Percentiles rank a stretch among this genome's conserved stretches.
Conservation (phyloP, 345 rosid genomes). For the Eucalyptus pumila region DNA sequence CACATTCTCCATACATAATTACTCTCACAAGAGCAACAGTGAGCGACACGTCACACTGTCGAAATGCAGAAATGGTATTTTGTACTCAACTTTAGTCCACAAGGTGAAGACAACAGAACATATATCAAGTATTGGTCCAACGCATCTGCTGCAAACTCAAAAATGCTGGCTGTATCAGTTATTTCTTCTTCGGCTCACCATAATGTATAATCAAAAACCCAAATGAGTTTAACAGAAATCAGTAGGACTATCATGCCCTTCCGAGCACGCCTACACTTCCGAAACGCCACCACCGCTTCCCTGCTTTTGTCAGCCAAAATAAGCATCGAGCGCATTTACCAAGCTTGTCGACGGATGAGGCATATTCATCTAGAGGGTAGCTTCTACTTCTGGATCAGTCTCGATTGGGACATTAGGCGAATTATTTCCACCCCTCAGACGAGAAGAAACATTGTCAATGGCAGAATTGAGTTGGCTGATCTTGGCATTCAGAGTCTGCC, state of each 20-base stretch:
- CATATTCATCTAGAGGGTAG: not conserved
- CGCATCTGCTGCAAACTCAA: not conserved
- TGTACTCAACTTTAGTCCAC: not conserved
- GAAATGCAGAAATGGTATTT: not conserved
- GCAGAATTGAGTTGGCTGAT: conserved; percentile 84
- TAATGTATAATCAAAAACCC: not conserved
- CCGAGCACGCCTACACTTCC: not conserved
- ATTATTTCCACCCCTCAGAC: conserved; percentile 70
- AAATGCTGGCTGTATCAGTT: not conserved
- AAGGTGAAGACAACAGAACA: not conserved
- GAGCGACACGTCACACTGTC: not conserved
- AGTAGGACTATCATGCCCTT: not conserved
- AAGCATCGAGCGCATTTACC: not conserved
- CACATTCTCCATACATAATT: not conserved
- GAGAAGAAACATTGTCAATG: conserved; percentile 78
- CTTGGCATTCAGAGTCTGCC: conserved; percentile 76
- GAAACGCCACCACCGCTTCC: not conserved
- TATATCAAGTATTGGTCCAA: not conserved
- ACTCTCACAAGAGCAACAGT: not conserved
- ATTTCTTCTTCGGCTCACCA: not conserved
- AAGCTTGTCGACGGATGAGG: not conserved
- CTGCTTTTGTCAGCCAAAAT: not conserved
- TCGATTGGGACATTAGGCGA: conserved; percentile 19
- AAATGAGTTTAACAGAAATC: not conserved
- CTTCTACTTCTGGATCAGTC: conserved; percentile 59